Evolutionary conservation across 2,329 filamentous ascomycete species (phyloP), one percentile per base, ranked within the genome.

Genomic region (Alternaria incomplexa): DNA sequence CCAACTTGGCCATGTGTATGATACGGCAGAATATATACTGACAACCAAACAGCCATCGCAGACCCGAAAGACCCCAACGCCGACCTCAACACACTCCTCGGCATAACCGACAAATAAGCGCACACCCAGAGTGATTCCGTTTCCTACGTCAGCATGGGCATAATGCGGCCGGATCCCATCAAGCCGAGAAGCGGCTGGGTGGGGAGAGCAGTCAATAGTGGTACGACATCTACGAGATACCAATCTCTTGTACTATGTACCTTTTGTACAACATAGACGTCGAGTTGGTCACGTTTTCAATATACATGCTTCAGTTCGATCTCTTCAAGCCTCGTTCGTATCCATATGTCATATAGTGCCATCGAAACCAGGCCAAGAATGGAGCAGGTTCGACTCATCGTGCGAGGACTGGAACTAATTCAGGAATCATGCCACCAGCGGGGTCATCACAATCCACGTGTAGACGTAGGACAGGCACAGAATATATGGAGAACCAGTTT

Each of bases 61-160:
- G 90, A 98, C 83, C 91, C 91, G 64, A 88, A 90, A 78, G 89
- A 96, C 84, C 89, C 93, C 78, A 93, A 93, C 78, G 98, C 98
- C 84, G 94, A 99, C 81, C 86, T 98, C 73, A 95, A 98, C 86
- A 90, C 91, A 15, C 45, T 79, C 52, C 74, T 79, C 63, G 77
- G 77, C 36, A 78, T 79, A 69, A 77, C 74, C 58, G 77, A 77
- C 64, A 78, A 76, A 71, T 79, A 68, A 73, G 67, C 66, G 53
- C 28, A 55, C 22, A 55, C 22, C 43, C 43, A 20, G 48, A 25
- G 50, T 58, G 20, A 40, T 46, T 17, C 60, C 26, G 50, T 28
- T 70, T 63, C 62, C 63, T 70, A 72, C 66, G 53, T 73, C 66
- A 63, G 67, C 67, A 71, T 71, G 70, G 60, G 52, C 68, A 64